Evolutionary conservation across 352 stramenopile genomes (phyloP), one percentile per base, ranked within the genome.

Genomic region (Globisporangium polare): DNA sequence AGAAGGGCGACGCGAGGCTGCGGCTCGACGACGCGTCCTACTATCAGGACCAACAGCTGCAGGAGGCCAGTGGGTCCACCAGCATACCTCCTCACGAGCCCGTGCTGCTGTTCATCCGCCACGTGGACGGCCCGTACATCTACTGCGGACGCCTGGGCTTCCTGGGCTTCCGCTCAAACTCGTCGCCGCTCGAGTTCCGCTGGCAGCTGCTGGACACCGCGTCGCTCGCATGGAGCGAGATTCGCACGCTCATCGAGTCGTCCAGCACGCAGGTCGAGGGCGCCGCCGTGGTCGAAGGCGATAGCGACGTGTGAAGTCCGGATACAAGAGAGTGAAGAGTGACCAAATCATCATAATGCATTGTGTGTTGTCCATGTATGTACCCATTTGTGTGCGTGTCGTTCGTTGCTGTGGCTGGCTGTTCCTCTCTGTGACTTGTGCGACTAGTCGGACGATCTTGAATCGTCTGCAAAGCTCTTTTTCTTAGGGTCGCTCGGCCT

Each of bases 111-210:
- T 89, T 90, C 52, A 52, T 88, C 17, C 72, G 74, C 31, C 68
- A 86, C n/a, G 61, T 72, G 0, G 65, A 80, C 41, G 74, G 75
- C 0, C 73, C 81, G 12, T 89, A 90, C 71, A 75, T 90, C 31
- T 90, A 90, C 64, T 87, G 77, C 45, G 81, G 81, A 0, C 77
- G 70, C 8, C 55, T 89, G n/a, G 78, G 73, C 0, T 82, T 82
- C 33, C 62, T 90, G 18, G 81, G 81, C 12, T 52, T 78, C 27
- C 56, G 60, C 13, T 22, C 57, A 0, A 47, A 31, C 12, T 66
- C 62, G 4, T 69, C 64, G 20, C 81, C 77, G 37, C 47, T 90
- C 9, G 77, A 89, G 49, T 89, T 90, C 65, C 77, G 77, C 3
- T 90, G 77, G 77, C 81, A 90, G 60, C 53, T 90, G 39, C 58